Evolutionary conservation across 1,284 basidiomycete species (phyloP), one percentile per base, ranked within the genome.

Genomic region (Apiotrichum laibachii): DNA sequence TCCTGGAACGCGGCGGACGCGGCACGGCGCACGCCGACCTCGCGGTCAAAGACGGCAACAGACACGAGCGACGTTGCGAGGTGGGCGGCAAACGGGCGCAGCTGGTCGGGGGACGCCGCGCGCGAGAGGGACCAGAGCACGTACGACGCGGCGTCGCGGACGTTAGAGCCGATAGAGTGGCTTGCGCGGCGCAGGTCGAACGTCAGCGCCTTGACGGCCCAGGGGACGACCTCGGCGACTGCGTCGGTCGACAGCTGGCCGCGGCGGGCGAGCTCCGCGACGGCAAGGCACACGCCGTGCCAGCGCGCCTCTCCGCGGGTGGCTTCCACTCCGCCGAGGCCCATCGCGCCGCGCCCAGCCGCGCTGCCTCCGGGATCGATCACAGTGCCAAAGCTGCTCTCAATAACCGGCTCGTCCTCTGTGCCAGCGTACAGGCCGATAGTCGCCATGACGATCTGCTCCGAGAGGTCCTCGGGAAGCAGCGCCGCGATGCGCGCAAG

Each of bases 1-100:
- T 99, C 96, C 75, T 99, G 96, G 74, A 92, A 99, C 5, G 95
- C 92, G 11, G 96, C 96, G 77, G 94, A 98, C 3, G 95, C 93
- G 5, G 96, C 96, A 62, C 96, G 81, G n/a, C 96, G 84, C 51
- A 99, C 92, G 59, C 92, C 90, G 15, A 98, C 87, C 72, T 99
- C 96, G 33, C 96, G 84, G 78, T 99, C 96, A 67, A 88, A 92
- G 42, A 92, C 81, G 0, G 94, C 85, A 6, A 92, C 89, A 12
- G 85, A 83, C 10, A 88, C 85, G 53, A 99, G 82, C 31, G 81
- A 80, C 40, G 83, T 84, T 1, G 94, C 88, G 21, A 96, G 83
- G 47, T 80, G 79, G 12, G 80, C 74, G 1, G 89, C 85, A 72
- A 86, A 83, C 0, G 87, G 85, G 44, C 79, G 74, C 34, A 95